Conservation (phyloP, 306 rosid genomes). For the Vigna unguiculata region DNA sequence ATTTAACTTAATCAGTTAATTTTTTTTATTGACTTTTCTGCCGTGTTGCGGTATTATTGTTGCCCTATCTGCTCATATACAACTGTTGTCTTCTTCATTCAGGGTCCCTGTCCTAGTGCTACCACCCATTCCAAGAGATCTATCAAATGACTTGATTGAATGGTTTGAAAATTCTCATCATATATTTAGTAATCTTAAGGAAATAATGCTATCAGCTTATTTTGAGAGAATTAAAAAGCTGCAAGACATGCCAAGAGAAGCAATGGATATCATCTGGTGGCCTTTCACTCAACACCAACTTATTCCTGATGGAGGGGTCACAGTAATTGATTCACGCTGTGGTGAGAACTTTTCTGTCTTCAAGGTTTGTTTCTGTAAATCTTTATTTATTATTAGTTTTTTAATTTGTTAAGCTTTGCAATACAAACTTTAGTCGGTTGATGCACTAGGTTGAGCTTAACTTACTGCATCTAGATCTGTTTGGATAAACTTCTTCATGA, state of each 20-base stretch:
- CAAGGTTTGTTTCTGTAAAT: slow-evolving; percentile 73
- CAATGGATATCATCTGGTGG: slow-evolving; percentile 89
- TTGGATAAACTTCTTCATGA: not conserved
- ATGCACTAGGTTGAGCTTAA: slow-evolving; percentile 32
- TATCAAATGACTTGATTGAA: slow-evolving; percentile 73
- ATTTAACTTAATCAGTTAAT: not conserved
- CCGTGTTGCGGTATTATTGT: slow-evolving; percentile 28
- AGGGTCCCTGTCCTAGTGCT: slow-evolving; percentile 92
- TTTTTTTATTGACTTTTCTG: not conserved
- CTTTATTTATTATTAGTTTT: slow-evolving; percentile 22
- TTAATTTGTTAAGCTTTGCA: slow-evolving; percentile 2
- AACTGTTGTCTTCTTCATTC: slow-evolving; percentile 39
- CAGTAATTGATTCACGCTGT: slow-evolving; percentile 94
- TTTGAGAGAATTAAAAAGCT: slow-evolving; percentile 65
- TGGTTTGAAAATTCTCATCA: slow-evolving; percentile 72
- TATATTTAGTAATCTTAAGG: slow-evolving; percentile 70
- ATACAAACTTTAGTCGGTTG: slow-evolving; percentile 31
- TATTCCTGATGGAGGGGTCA: slow-evolving; percentile 73
- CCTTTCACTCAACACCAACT: slow-evolving; percentile 97
- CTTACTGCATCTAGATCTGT: slow-evolving; percentile 13
- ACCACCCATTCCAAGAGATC: slow-evolving; percentile 83
- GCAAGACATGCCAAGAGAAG: slow-evolving; percentile 87
- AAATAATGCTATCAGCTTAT: slow-evolving; percentile 72
- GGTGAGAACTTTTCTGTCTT: slow-evolving; percentile 90
- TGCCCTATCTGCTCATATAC: slow-evolving; percentile 24